Evolutionary conservation across 805 yeast species (phyloP), one percentile per base, ranked within the genome.

Genomic region (Lachancea lanzarotensis): DNA sequence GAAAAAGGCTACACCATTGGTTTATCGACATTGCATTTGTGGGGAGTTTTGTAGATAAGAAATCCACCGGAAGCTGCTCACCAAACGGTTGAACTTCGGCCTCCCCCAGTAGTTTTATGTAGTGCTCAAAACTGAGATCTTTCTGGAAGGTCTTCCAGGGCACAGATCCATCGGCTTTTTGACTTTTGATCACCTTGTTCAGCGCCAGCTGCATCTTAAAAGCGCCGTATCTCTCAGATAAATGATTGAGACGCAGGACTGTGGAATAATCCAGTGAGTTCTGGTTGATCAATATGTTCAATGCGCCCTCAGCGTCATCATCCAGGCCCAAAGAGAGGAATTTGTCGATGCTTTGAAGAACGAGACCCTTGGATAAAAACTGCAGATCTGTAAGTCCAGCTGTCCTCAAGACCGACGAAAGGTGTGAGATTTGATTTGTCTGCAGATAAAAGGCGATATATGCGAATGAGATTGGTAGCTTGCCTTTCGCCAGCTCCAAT

Each of bases 401-500:
- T 38, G 32, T 20, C 40, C 30, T 22, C 38, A 51, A 35, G 32
- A 48, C 42, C 12, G 47, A 48, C 10, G 45, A 18, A 8, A 56
- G 40, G 43, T 53, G 52, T 6, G 51, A 22, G 8, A 47, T 16
- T 41, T 60, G 63, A 17, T 44, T 45, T 3, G 63, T 56, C 29
- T 56, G 55, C 5, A 39, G 44, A 47, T 51, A 57, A 41, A 57
- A 60, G 4, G 52, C 42, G 5, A 57, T 11, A 20, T 43, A 42
- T 22, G 56, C 46, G 26, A 50, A 42, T 18, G 17, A 13, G 20
- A 42, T 46, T 15, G 51, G 9, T 13, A 36, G 37, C 26, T 41
- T 19, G 34, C 32, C 19, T 15, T 37, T 12, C 38, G 47, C 35
- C 5, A 44, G n/a, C 13, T 38, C 17, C 15, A 48, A 16, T 2